A percentile compares a stretch with the other conserved stretches of the same genome.
phyloP scores from a whole-genome alignment of 192 early-diverging fungal species.

The Coemansia sp. region DNA sequence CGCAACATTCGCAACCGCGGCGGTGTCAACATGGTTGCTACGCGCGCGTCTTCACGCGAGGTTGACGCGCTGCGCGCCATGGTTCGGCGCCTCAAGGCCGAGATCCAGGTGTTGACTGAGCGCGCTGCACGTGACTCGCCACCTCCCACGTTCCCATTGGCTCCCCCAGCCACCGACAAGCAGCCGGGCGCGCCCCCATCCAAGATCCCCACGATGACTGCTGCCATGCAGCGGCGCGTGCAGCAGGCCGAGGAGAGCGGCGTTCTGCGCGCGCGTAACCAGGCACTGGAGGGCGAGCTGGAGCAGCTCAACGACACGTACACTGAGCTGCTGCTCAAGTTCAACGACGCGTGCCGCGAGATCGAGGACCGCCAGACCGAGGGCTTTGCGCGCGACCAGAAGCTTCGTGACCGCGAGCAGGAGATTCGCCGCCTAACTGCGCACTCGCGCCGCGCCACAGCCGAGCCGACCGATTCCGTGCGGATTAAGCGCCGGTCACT shows the following conservation, averaged over 20 bases:
- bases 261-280: conserved; percentile 27
- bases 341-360: conserved; percentile 53
- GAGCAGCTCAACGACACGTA: conserved; percentile 55
- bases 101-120: no score
- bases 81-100: conserved; percentile 60
- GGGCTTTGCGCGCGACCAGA: conserved; percentile 50
- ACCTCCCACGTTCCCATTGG: no score
- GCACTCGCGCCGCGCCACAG: conserved; percentile 23
- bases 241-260: conserved; percentile 20
- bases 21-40: conserved; percentile 58
- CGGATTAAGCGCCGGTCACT: conserved; percentile 22
- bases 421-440: conserved; percentile 39
- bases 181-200: no score
- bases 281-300: conserved; percentile 54
- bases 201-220: conserved; percentile 20
- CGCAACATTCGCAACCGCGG: conserved; percentile 95
- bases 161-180: no score
- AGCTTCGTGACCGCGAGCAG: conserved; percentile 49
- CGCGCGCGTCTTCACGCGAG: conserved; percentile 58
- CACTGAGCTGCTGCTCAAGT: conserved; percentile 56
- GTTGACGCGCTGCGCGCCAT: conserved; percentile 64
- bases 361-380: conserved; percentile 54
- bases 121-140: conserved; percentile 20
- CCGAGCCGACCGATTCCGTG: conserved; percentile 15
- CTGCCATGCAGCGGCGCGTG: conserved; percentile 33